These are phyloP conservation scores for Microdochium bolleyi DNA, from an alignment of 2,329 filamentous ascomycete genomes.

Conservation along the genomic window DNA sequence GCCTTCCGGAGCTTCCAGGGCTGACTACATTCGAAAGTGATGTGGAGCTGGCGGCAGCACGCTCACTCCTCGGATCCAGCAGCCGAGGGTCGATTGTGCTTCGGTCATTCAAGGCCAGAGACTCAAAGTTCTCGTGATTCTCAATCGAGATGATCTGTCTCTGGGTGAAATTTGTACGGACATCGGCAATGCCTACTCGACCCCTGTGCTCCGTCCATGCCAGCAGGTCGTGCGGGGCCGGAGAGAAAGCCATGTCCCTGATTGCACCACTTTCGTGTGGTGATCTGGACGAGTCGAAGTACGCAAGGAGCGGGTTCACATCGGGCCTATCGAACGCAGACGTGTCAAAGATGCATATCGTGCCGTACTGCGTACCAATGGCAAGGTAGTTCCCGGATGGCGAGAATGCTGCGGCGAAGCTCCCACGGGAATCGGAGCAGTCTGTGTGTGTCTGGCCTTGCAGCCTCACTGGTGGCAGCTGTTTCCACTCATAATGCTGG, in stretches of 20 bases:
- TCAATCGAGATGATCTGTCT: conserved; percentile 63
- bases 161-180: conserved; percentile 57
- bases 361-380: conserved; percentile 72
- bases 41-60: conserved; percentile 20
- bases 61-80: conserved; percentile 36
- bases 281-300: conserved; percentile 71
- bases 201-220: conserved; percentile 91
- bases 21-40: conserved; percentile 27
- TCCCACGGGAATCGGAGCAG: conserved; percentile 50
- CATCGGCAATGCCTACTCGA: conserved; percentile 64
- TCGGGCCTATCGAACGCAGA: conserved; percentile 33
- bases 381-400: conserved; percentile 63
- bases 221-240: conserved; percentile 80
- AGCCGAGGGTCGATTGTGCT: conserved; percentile 45
- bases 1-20: conserved; percentile 11
- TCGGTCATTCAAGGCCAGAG: conserved; percentile 47
- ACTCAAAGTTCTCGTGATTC: conserved; percentile 46
- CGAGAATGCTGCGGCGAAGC: conserved; percentile 74
- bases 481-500: conserved; percentile 39
- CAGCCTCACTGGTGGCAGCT: conserved; percentile 43
- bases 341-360: conserved; percentile 67
- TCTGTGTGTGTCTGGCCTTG: conserved; percentile 50
- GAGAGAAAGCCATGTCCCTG: conserved; percentile 85
- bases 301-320: conserved; percentile 58
- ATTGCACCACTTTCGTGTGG: conserved; percentile 68